Evolutionary conservation across 306 rosid species (phyloP), one percentile per base, ranked within the genome.

Genomic region (Castanea crenata): DNA sequence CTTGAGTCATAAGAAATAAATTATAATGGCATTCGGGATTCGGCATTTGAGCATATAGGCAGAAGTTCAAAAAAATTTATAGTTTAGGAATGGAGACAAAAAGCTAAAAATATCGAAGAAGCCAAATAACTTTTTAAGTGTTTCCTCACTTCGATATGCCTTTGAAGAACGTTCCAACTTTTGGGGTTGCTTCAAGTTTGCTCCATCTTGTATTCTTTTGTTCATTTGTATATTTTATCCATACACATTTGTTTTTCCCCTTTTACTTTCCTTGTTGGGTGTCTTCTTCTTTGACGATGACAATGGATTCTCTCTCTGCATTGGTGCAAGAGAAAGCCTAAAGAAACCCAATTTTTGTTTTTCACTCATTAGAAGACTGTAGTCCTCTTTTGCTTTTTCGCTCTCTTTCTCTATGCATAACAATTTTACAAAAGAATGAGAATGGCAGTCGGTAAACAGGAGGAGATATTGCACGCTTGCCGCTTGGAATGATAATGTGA

Each of bases 291-390:
- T 90, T 86, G 92, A 86, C 86, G 75, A 88, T 76, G 81, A 82
- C 80, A 83, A 78, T 21, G 64, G 80, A 84, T 82, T 86, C 87
- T 82, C 89, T 82, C 80, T 20, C 83, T 61, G 78, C 93, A 81
- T 94, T 83, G 98, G 83, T 90, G 80, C 80, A 79, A 88, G 97
- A 89, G 94, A 94, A 92, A 92, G 94, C 78, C 49, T 74, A 82
- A 82, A 90, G 86, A 85, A 25, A 79, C 73, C 51, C 75, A 32
- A 41, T 55, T 25, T 63, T 83, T 81, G 18, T 62, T 78, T 80
- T 55, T 49, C 61, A 54, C 79, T 79, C 79, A 16, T 77, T 73
- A 64, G 32, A 74, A 70, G 25, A 68, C 74, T 69, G 14, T 25
- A 13, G 5, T 31, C 64, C 55, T 11, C 80, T 75, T 86, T 80